Evolutionary conservation across 2,329 filamentous ascomycete species (phyloP).

Genomic region (Botrytis squamosa): DNA sequence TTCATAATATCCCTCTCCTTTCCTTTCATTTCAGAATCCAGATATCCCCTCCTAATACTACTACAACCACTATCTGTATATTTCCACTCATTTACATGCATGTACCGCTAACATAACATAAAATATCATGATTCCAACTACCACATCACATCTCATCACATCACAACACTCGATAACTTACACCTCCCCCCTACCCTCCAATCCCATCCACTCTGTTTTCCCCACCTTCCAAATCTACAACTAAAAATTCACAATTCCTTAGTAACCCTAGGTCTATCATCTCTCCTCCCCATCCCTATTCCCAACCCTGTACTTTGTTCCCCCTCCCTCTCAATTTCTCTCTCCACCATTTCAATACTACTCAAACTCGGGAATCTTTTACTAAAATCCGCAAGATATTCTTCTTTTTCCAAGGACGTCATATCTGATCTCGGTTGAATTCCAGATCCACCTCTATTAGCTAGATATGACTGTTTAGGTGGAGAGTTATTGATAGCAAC

Average conservation of each 20-base stretch:
- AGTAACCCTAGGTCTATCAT: conserved; percentile 10
- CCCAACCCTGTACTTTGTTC: conserved; percentile 17
- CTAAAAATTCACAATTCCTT: conserved; percentile 9
- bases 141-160: neutral
- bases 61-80: neutral
- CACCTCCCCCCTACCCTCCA: neutral
- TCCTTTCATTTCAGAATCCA: neutral
- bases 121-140: neutral
- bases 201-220: neutral
- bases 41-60: neutral
- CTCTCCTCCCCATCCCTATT: conserved; percentile 18
- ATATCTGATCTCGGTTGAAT: conserved; percentile 52
- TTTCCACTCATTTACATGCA: neutral
- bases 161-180: neutral
- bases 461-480: conserved; percentile 43
- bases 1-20: neutral
- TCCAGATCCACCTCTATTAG: conserved; percentile 37
- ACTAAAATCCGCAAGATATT: conserved; percentile 70
- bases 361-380: conserved; percentile 84
- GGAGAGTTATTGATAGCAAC: conserved; percentile 45
- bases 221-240: neutral
- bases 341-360: conserved; percentile 65
- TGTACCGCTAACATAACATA: neutral
- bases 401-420: conserved; percentile 58
- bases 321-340: conserved; percentile 28